Base-by-base conservation (phyloP, 2,329 filamentous ascomycete genomes). In the Apiospora aurea region DNA sequence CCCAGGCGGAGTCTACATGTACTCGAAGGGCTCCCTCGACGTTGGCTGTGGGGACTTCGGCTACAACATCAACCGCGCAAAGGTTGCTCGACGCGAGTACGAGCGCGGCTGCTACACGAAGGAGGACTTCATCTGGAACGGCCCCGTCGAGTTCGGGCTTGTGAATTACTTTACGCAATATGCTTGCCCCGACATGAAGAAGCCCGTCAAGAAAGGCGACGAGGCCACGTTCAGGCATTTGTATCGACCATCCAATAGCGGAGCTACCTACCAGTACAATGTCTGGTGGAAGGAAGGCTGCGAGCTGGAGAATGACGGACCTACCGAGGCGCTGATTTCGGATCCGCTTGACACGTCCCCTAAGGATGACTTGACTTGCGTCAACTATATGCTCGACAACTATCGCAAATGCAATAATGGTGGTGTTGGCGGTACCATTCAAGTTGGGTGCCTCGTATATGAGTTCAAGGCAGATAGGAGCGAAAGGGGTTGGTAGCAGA, bases 271-370 rank as follows among this genome's bases (percentile, higher is more conserved):
- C 24, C 49, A 53, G 49, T 26, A 8, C 26, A 21, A 34, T 4
- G 18, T 57, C 53, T 34, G 26, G 53, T 57, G 26, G 53, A 57
- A 57, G 53, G 53, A 34, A 34, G 53, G 53, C 53, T 57, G 49
- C 49, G 26, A 24, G 24, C 49, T 53, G 24, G 49, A 29, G 24
- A 53, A 53, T 24, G 13, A 16, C 24, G 53, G 53, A 16, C 53
- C 53, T 11, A 34, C 26, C 53, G 53, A 34, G 53, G 26, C 18
- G 26, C 13, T 6, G 0, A 16, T 24, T 6, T 34, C 14, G 14
- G 18, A 57, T 11, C 26, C 53, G 6, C 53, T 57, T 5, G 26
- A 7, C 26, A 57, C 16, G 14, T 34, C 26, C 44, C 44, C 44
- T 5, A 6, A 29, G 2, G 49, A 53, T 14, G 24, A 13, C n/a